Evolutionary conservation across 2,329 filamentous ascomycete genomes (phyloP).

Genomic region (Nothomitra cinnamomea): DNA sequence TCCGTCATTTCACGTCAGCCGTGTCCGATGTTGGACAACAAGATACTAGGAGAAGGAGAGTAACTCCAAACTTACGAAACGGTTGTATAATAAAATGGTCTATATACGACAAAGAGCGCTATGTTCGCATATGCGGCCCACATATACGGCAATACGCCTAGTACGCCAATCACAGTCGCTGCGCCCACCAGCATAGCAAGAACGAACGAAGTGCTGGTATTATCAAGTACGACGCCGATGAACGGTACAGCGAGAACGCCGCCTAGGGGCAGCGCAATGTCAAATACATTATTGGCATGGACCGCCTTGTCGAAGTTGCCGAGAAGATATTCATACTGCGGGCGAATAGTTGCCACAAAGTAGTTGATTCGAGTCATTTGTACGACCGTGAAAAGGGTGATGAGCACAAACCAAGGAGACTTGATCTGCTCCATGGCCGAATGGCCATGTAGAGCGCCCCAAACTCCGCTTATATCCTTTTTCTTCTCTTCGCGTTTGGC

Average conservation of each 20-base stretch:
- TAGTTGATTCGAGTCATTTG: slow-evolving; percentile 59
- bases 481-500: slow-evolving; percentile 50
- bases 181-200: slow-evolving; percentile 51
- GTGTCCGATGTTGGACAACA: too few relatives aligned
- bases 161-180: slow-evolving; percentile 57
- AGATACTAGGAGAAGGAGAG: not conserved
- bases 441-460: slow-evolving; percentile 66
- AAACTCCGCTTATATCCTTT: slow-evolving; percentile 58
- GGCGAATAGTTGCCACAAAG: slow-evolving; percentile 72
- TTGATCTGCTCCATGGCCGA: slow-evolving; percentile 56
- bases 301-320: slow-evolving; percentile 42
- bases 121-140: slow-evolving; percentile 65
- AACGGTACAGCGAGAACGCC: slow-evolving; percentile 76
- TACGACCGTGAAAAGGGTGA: slow-evolving; percentile 57
- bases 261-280: slow-evolving; percentile 66
- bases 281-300: slow-evolving; percentile 68
- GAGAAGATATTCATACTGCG: slow-evolving; percentile 67
- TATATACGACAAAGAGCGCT: slow-evolving; percentile 64
- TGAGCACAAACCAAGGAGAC: slow-evolving; percentile 71
- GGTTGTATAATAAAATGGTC: slow-evolving; percentile 80
- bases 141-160: slow-evolving; percentile 54
- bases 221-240: slow-evolving; percentile 65
- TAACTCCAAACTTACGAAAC: slow-evolving; percentile 40
- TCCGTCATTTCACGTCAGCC: not conserved
- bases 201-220: slow-evolving; percentile 53